Conservation (phyloP, 441 rosid genomes). For the Capsella rubella region DNA sequence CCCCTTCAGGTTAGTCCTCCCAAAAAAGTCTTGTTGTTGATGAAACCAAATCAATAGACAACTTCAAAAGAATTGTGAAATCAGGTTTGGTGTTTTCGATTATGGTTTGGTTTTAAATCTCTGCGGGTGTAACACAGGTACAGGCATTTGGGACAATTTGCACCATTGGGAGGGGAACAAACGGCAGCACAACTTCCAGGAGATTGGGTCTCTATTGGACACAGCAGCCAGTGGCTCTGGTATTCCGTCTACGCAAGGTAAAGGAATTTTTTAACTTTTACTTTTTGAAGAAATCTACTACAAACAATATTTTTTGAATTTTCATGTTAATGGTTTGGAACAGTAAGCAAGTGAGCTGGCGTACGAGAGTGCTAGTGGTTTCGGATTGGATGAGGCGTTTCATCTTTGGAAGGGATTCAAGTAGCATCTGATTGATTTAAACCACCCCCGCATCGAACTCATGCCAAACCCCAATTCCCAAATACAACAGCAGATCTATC, state of each 20-base stretch:
- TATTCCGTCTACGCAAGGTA: conserved; percentile 74
- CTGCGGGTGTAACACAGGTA: conserved; percentile 50
- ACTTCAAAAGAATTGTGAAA: not conserved
- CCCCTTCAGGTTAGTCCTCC: conserved; percentile 75
- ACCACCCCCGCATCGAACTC: too few relatives aligned
- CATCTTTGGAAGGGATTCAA: conserved; percentile 69
- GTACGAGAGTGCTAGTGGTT: conserved; percentile 64
- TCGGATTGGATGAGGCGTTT: conserved; percentile 68
- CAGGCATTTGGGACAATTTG: conserved; percentile 70
- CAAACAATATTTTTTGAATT: not conserved
- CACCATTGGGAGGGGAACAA: conserved; percentile 78
- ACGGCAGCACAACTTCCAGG: conserved; percentile 78
- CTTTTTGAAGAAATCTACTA: not conserved
- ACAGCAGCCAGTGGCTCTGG: conserved; percentile 75
- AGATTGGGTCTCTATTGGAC: conserved; percentile 72
- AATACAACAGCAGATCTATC: not conserved
- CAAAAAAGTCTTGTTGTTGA: not conserved
- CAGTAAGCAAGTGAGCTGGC: conserved; percentile 79
- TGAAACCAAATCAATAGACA: not conserved
- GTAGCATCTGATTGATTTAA: conserved; percentile 52
- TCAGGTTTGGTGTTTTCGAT: not conserved
- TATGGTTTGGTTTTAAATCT: not conserved
- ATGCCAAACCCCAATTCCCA: not conserved
- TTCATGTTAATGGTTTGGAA: not conserved
- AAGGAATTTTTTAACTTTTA: not conserved